phyloP scores from a whole-genome alignment of 441 rosid genomes.

The Corymbia calophylla region DNA sequence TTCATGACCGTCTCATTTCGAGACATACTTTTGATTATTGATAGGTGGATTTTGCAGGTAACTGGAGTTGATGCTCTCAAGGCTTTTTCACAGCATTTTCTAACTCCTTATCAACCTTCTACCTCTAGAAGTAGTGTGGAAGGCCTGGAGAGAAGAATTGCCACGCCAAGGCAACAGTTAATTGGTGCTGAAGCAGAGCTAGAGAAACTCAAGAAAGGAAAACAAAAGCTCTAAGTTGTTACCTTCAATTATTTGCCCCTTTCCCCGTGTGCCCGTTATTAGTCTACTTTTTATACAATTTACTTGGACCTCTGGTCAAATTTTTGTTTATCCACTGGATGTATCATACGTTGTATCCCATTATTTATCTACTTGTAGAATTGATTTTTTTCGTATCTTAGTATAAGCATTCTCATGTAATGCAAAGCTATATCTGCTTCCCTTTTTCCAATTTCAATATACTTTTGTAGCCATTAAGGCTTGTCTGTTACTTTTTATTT shows the following conservation, averaged over 20 bases:
- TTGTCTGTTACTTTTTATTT: not conserved
- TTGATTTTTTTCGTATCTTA: not conserved
- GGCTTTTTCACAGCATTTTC: constrained; percentile 62
- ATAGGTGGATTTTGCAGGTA: constrained; percentile 39
- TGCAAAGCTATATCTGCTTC: not conserved
- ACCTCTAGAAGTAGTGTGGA: constrained; percentile 30
- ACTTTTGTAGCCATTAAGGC: not conserved
- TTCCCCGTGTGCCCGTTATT: not conserved
- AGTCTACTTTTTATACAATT: not conserved
- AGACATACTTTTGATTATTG: not conserved
- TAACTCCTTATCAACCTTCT: constrained; percentile 52
- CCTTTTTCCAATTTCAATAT: not conserved
- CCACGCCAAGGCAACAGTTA: constrained; percentile 42
- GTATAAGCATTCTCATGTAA: not conserved
- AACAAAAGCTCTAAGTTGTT: constrained; percentile 27
- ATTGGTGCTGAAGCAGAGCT: constrained; percentile 68
- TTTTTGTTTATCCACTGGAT: not conserved
- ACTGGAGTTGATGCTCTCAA: constrained; percentile 90
- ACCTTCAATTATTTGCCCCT: not conserved
- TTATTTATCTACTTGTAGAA: not conserved
- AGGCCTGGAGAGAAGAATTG: constrained; percentile 48
- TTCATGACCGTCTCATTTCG: not conserved
- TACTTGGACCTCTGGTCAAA: not conserved
- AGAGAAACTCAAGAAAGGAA: constrained; percentile 53
- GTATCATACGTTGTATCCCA: not conserved